Evolutionary conservation across 73 alveolate species (phyloP).

Genomic region (Tetrahymena elliotti): DNA sequence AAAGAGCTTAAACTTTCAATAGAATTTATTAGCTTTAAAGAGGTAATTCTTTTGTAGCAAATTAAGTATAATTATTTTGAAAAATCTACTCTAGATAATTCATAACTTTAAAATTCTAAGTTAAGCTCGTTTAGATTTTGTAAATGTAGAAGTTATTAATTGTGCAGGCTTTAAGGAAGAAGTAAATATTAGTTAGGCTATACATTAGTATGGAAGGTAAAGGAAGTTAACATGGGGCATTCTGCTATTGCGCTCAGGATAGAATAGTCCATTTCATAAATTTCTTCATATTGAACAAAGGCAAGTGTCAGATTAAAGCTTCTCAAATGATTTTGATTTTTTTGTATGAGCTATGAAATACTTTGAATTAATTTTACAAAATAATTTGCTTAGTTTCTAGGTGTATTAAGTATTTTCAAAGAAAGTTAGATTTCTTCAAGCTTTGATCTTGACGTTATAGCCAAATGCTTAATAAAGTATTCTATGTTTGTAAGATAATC

Average conservation of each 20-base stretch:
- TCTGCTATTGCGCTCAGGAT: background rate
- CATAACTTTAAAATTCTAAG: background rate
- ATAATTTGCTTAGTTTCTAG: background rate
- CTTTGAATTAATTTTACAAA: background rate
- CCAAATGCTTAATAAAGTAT: background rate
- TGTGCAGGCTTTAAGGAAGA: background rate
- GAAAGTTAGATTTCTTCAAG: background rate
- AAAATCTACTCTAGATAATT: background rate
- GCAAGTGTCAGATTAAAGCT: background rate
- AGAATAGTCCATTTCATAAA: background rate
- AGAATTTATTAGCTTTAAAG: background rate
- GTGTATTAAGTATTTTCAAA: background rate
- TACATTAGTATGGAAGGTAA: background rate
- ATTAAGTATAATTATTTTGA: background rate
- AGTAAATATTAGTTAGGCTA: background rate
- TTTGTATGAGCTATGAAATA: background rate
- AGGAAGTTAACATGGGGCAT: background rate
- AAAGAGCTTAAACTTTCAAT: background rate
- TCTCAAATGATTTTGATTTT: background rate
- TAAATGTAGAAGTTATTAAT: background rate
- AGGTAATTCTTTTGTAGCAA: background rate
- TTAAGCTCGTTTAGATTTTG: background rate
- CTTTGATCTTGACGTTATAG: background rate
- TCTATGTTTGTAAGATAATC: background rate
- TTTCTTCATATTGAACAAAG: background rate